Evolutionary conservation across 768 basidiomycete genomes (phyloP).

Genomic region (Mycena vulgaris): DNA sequence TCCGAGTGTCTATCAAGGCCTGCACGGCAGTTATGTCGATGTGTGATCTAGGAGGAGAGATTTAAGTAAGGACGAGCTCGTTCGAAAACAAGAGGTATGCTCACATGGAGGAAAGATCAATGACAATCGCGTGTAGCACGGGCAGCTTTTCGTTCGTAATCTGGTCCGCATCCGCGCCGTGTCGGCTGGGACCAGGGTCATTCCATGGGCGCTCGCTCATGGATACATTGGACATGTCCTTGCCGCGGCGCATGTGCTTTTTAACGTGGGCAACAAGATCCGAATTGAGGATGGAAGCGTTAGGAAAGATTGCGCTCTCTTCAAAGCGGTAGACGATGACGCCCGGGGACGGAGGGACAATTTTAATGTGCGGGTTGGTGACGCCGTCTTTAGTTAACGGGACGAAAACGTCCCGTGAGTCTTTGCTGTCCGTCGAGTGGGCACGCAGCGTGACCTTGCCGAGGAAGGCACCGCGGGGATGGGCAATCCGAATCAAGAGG

Average conservation of each 20-base stretch:
- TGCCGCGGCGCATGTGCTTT: slow-evolving; percentile 80
- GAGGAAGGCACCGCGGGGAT: slow-evolving; percentile 92
- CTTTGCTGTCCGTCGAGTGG: slow-evolving; percentile 52
- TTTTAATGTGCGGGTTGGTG: slow-evolving; percentile 77
- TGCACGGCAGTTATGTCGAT: slow-evolving; percentile 95
- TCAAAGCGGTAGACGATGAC: slow-evolving; percentile 93
- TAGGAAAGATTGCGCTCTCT: slow-evolving; percentile 92
- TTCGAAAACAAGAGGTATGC: slow-evolving; percentile 41
- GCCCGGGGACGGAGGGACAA: slow-evolving; percentile 87
- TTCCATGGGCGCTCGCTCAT: slow-evolving; percentile 93
- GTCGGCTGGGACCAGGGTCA: slow-evolving; percentile 81
- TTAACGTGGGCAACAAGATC: slow-evolving; percentile 88
- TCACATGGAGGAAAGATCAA: slow-evolving; percentile 91
- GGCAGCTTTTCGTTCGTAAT: slow-evolving; percentile 71
- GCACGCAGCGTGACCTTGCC: slow-evolving; percentile 81
- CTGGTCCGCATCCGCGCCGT: slow-evolving; percentile 63
- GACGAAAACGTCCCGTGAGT: slow-evolving; percentile 84
- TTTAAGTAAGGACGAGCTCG: not conserved
- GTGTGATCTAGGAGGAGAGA: slow-evolving; percentile 69
- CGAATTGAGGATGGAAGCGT: slow-evolving; percentile 78
- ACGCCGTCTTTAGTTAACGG: slow-evolving; percentile 77
- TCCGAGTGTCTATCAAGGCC: slow-evolving; percentile 90
- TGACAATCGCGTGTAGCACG: slow-evolving; percentile 84
- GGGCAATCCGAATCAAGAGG: slow-evolving; percentile 88
- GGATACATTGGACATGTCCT: slow-evolving; percentile 75